Conservation (phyloP, 495 filamentous ascomycete genomes). For the Hypomontagnella monticulosa region DNA sequence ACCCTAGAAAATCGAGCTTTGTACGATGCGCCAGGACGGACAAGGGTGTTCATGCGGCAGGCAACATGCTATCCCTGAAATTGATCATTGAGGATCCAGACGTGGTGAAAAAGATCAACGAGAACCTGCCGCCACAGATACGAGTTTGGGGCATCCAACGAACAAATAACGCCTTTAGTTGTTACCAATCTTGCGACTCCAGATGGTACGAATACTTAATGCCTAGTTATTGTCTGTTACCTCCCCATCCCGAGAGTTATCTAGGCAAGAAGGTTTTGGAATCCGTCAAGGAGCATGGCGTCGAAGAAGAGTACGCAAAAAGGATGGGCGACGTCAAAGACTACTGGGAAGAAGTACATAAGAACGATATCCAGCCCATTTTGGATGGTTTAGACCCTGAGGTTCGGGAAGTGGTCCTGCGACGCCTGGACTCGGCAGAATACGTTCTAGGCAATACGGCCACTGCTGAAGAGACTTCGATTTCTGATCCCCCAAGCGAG, state of each 20-base stretch:
- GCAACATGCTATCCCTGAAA: constrained; percentile 95
- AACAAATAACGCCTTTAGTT: constrained; percentile 86
- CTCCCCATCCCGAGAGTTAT: constrained; percentile 87
- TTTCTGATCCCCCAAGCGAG: constrained; percentile 9
- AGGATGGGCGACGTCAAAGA: constrained; percentile 79
- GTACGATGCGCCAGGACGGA: constrained; percentile 95
- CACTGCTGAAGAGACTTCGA: constrained; percentile 19
- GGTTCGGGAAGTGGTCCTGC: constrained; percentile 54
- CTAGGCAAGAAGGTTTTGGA: constrained; percentile 81
- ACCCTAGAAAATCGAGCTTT: constrained; percentile 95
- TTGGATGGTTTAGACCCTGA: constrained; percentile 61
- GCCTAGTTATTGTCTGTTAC: constrained; percentile 88
- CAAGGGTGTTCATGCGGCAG: constrained; percentile 97
- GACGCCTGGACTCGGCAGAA: constrained; percentile 51
- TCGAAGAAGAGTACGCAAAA: constrained; percentile 70
- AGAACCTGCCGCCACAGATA: constrained; percentile 83
- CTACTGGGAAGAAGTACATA: constrained; percentile 84
- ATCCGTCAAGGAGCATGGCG: constrained; percentile 73
- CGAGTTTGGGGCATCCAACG: constrained; percentile 90
- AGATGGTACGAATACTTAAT: constrained; percentile 97
- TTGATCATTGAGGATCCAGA: constrained; percentile 92
- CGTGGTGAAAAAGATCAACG: constrained; percentile 90
- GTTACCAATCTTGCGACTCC: constrained; percentile 91
- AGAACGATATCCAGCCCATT: constrained; percentile 78
- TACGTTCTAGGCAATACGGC: constrained; percentile 23